Evolutionary conservation across 1,284 basidiomycete genomes (phyloP).

Genomic region (Ceratobasidium theobromae): DNA sequence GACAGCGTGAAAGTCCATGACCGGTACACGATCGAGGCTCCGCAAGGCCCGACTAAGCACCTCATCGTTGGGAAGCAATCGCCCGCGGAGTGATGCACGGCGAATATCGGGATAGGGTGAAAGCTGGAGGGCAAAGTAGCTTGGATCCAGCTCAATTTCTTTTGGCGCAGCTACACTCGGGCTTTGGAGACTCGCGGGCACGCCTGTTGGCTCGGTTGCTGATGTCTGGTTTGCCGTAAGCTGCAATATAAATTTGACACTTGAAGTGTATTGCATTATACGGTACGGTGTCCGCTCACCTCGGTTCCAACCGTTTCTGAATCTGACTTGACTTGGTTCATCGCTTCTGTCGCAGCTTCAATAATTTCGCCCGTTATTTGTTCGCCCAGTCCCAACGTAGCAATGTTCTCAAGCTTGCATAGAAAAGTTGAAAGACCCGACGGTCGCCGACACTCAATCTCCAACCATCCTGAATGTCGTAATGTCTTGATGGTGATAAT

Average conservation of each 20-base stretch:
- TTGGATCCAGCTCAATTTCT: constrained; percentile 81
- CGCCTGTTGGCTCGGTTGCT: neutral
- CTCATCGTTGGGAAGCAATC: constrained; percentile 51
- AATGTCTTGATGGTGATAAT: constrained; percentile 83
- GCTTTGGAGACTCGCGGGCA: constrained; percentile 50
- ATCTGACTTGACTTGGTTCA: neutral
- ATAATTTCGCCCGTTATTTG: constrained; percentile 17
- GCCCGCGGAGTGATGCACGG: constrained; percentile 41
- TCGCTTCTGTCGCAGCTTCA: constrained; percentile 20
- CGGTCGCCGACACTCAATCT: constrained; percentile 81
- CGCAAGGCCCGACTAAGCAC: constrained; percentile 65
- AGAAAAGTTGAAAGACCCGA: constrained; percentile 85
- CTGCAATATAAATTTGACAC: neutral
- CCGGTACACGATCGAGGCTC: constrained; percentile 82
- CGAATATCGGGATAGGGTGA: constrained; percentile 70
- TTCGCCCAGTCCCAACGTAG: constrained; percentile 62
- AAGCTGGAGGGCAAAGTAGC: constrained; percentile 84
- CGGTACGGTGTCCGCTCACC: constrained; percentile 24
- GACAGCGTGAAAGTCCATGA: constrained; percentile 97
- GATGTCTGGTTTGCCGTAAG: neutral
- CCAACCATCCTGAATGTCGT: constrained; percentile 82
- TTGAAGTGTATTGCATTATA: constrained; percentile 17
- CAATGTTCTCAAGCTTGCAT: constrained; percentile 89
- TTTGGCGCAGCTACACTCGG: constrained; percentile 68
- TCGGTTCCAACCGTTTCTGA: neutral